phyloP scores from a whole-genome alignment of 2,329 filamentous ascomycete species.

The Claviceps sp. region DNA sequence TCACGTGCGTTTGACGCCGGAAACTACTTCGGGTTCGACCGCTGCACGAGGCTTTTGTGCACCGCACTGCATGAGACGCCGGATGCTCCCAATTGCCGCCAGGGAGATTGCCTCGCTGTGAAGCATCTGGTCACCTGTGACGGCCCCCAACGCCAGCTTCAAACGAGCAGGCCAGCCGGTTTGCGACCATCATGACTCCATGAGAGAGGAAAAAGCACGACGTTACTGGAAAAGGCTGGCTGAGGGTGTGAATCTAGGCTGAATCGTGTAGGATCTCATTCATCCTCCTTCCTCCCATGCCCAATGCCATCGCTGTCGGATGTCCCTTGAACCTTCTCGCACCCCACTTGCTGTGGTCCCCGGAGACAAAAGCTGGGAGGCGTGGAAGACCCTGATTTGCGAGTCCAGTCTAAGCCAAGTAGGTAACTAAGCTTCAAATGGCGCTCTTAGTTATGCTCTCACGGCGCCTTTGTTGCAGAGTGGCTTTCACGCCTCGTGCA shows the following conservation, averaged over 20 bases:
- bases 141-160: too few species aligned
- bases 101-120: neutral
- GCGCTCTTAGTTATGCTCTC: constrained; percentile 1
- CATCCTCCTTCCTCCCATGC: neutral
- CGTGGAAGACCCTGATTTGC: constrained; percentile 2
- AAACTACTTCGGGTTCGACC: neutral
- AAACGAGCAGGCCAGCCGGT: neutral
- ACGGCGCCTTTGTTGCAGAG: neutral
- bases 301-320: neutral
- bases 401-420: neutral
- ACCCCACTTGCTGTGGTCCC: constrained; percentile 3
- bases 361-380: neutral
- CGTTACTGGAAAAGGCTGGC: neutral
- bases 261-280: constrained; percentile 1
- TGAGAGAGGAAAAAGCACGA: neutral
- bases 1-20: neutral
- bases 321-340: neutral
- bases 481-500: constrained; percentile 1
- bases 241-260: neutral
- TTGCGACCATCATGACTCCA: neutral
- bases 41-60: neutral
- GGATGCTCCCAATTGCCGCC: neutral
- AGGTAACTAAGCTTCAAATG: constrained; percentile 2
- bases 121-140: neutral
- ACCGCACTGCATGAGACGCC: neutral